Evolutionary conservation across 257 asterid species (phyloP).

Genomic region (Primulina tabacum): DNA sequence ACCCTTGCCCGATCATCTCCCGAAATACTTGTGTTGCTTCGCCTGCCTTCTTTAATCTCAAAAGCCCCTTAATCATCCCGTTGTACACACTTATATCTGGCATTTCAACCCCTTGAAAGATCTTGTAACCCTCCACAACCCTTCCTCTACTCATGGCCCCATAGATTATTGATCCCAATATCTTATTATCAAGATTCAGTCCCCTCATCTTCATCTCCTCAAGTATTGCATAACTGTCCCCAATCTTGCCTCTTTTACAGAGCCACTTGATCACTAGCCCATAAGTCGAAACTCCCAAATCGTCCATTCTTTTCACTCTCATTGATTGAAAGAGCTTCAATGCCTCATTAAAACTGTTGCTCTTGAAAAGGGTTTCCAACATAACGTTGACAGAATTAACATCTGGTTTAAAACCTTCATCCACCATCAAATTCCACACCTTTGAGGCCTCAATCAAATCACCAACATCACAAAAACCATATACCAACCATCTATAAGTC

Average conservation of each 20-base stretch:
- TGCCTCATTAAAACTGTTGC: conserved; percentile 47
- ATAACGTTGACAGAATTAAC: conserved; percentile 41
- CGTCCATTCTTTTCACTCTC: conserved; percentile 46
- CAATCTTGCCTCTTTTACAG: conserved; percentile 67
- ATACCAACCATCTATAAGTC: conserved; percentile 74
- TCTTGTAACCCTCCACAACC: conserved; percentile 53
- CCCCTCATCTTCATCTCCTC: conserved; percentile 74
- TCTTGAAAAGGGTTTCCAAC: conserved; percentile 72
- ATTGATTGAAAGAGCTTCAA: conserved; percentile 68
- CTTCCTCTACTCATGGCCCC: conserved; percentile 65
- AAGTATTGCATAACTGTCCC: conserved; percentile 48
- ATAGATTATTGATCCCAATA: conserved; percentile 45
- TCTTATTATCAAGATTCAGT: conserved; percentile 45
- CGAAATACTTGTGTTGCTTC: conserved; percentile 88
- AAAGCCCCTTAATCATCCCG: conserved; percentile 81
- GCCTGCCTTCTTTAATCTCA: conserved; percentile 60
- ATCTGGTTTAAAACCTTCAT: conserved; percentile 57
- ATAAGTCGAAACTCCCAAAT: conserved; percentile 51
- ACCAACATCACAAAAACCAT: conserved; percentile 85
- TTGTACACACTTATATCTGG: conserved; percentile 61
- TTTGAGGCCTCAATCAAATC: conserved; percentile 79
- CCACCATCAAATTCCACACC: conserved; percentile 83
- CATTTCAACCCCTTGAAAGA: conserved; percentile 47
- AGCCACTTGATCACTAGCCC: conserved; percentile 72
- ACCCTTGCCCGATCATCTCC: conserved; percentile 74